Evolutionary conservation across 352 stramenopile species (phyloP), one percentile per base, ranked within the genome.

Genomic region (Phytophthora parvispora): DNA sequence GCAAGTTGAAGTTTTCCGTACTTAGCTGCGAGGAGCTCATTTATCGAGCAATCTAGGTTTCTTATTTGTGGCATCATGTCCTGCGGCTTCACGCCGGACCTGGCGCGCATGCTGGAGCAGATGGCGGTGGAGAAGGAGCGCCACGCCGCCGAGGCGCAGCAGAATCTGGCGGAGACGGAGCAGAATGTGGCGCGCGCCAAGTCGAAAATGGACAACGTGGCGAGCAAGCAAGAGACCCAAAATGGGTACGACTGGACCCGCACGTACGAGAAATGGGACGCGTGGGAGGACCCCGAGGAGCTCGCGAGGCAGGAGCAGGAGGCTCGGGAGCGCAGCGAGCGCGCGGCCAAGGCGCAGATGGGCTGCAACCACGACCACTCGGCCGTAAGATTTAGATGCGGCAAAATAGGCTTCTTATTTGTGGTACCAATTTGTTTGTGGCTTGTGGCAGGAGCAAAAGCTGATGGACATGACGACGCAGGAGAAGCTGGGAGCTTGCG

Each of bases 361-460:
- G 76, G 82, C 31, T 96, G 89, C 76, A 90, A 94, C 63, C 89
- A 96, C 68, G 89, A 96, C 72, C 89, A 96, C 74, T 96, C 89
- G 53, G 87, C 89, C 25, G 73, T 77, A 74, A 53, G 69, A n/a
- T 43, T 60, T 50, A 16, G 9, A 24, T 57, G 10, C 43, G 20
- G 28, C 69, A 40, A 52, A 60, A 61, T 31, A 4, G 36, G 32
- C 18, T 1, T 38, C 18, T 64, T 36, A 6, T 29, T 57, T 63
- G 4, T 72, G 27, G 22, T 18, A 64, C 20, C 20, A 5, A 64
- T 48, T 32, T 72, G 51, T 54, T 69, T 50, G 18, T 69, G 48
- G 42, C 53, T 51, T 66, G 56, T 54, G 16, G 42, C 18, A 80
- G 73, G 89, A 96, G 74, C 87, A 95, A 81, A 89, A 86, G 64